Base-by-base conservation (phyloP, 768 basidiomycete genomes). In the Leccinellum luteum region DNA sequence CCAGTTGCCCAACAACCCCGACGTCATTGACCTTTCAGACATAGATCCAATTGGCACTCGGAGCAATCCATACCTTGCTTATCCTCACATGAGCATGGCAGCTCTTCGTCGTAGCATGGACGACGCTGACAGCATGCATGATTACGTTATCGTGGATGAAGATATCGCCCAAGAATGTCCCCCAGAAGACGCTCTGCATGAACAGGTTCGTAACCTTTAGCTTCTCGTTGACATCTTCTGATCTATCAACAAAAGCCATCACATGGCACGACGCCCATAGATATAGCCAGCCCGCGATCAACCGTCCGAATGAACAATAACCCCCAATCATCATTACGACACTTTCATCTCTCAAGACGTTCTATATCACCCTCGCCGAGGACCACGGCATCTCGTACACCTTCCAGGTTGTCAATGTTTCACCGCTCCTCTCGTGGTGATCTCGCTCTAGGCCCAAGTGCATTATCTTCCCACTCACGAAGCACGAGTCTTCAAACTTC, bases 401-500 rank as follows among this genome's bases (percentile, higher is more conserved):
- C 76, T 27, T 75, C 80, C 6, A 74, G 78, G 47, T 64, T 80
- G 35, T 78, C 78, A 51, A 69, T 84, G 54, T 64, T 79, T 78
- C 73, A 73, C 38, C 77, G 48, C 65, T 75, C 62, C 38, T 66
- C 71, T 21, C 64, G 58, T 60, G 61, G 35, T 17, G 60, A 69
- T 54, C 63, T 71, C 47, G 56, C 61, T n/a, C 69, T 74, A 21
- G 63, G 60, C 49, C 64, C 67, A 55, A 70, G 41, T 25, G 61
- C 64, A 28, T 61, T 68, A 31, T 62, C 71, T 48, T 74, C 72
- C 52, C 82, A 86, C 65, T 75, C 66, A 59, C 74, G 81, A 57
- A 81, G 79, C 15, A 71, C 80, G 3, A 86, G 84, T 66, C 66
- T 81, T 52, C 79, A 81, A 41, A 76, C 79, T 17, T 66, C 80